Evolutionary conservation across 257 asterid genomes (phyloP).

Genomic region (Mitragyna speciosa): DNA sequence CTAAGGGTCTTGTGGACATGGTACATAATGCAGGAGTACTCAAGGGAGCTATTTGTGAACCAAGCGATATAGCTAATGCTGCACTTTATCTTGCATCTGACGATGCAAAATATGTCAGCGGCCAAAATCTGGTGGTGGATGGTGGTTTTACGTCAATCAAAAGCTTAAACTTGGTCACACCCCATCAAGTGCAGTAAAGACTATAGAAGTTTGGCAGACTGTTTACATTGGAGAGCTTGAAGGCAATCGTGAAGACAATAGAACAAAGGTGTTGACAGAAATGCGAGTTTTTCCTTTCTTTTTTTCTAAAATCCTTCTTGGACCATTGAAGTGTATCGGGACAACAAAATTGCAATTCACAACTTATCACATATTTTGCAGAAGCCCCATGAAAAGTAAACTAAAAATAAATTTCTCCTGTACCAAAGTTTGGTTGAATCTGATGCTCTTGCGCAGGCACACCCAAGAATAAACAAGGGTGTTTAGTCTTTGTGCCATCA

Average conservation of each 20-base stretch:
- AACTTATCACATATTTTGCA: background rate
- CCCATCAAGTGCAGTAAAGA: conserved; percentile 8
- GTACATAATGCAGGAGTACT: conserved; percentile 48
- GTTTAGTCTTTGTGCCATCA: background rate
- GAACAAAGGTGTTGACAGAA: background rate
- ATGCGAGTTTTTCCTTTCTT: background rate
- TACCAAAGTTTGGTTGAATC: background rate
- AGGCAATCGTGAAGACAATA: background rate
- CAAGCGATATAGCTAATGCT: conserved; percentile 69
- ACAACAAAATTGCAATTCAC: background rate
- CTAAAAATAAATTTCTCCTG: background rate
- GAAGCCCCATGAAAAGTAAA: background rate
- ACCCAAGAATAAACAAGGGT: no score
- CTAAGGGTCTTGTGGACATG: conserved; percentile 46
- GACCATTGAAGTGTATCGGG: background rate
- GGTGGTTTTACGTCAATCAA: conserved; percentile 59
- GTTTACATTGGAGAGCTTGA: background rate
- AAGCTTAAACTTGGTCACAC: conserved; percentile 26
- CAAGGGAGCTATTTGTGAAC: conserved; percentile 62
- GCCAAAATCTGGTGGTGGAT: conserved; percentile 87
- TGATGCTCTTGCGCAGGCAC: background rate
- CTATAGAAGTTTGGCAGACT: background rate
- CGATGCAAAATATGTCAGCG: conserved; percentile 76
- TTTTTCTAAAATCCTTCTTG: background rate
- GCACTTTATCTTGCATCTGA: conserved; percentile 74